phyloP scores from a whole-genome alignment of 2,329 filamentous ascomycete species.

The Parastagonospora avenae region DNA sequence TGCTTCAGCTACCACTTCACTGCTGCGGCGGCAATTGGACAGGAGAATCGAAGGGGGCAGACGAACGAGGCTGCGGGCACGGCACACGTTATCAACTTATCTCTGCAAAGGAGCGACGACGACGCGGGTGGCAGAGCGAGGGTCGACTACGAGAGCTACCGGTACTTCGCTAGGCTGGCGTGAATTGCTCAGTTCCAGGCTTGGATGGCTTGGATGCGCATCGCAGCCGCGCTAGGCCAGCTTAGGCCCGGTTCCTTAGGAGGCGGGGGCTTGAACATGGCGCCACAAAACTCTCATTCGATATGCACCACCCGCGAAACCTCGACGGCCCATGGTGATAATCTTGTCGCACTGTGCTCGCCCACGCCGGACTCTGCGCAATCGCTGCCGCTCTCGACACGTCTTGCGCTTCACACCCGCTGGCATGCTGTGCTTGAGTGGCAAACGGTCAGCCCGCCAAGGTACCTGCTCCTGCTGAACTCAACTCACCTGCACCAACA shows the following conservation, averaged over 20 bases:
- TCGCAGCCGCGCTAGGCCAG: constrained; percentile 14
- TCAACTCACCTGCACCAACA: too few relatives aligned
- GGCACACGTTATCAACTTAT: constrained; percentile 2
- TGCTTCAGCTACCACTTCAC: constrained; percentile 19
- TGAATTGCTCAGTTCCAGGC: constrained; percentile 17
- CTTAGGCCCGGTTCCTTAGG: constrained; percentile 9
- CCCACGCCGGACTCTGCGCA: constrained; percentile 4
- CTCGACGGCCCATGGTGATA: background rate
- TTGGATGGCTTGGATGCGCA: constrained; percentile 10
- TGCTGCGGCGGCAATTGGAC: constrained; percentile 4
- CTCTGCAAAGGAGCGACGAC: constrained; percentile 4
- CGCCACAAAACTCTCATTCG: constrained; percentile 3
- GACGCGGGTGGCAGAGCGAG: constrained; percentile 13
- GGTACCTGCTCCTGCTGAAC: too few relatives aligned
- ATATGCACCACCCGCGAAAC: background rate
- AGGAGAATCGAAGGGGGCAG: constrained; percentile 7
- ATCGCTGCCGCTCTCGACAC: constrained; percentile 4
- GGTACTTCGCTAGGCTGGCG: constrained; percentile 21
- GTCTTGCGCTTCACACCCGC: background rate
- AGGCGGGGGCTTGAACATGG: background rate
- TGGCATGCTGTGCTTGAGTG: background rate
- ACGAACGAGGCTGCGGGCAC: constrained; percentile 6
- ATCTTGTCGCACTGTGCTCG: constrained; percentile 8
- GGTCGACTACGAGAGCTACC: background rate
- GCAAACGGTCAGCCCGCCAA: background rate